Percentiles rank a stretch among this genome's conserved stretches.
phyloP scores from a whole-genome alignment of 371 early-diverging fungal species.

The Saksenaea vasiformis region DNA sequence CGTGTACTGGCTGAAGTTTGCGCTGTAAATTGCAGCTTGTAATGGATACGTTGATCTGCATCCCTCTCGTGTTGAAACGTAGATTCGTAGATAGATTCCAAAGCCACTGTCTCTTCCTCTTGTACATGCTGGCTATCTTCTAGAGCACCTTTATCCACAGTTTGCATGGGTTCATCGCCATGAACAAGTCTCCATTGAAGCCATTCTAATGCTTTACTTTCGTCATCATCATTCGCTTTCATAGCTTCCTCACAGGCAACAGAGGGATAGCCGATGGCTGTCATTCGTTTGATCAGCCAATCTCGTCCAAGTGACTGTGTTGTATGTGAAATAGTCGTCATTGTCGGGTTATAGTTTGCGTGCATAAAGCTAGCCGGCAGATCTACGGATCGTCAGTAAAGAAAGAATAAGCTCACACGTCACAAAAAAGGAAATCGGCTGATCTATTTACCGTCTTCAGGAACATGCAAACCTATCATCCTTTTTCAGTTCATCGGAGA shows the following conservation, averaged over 20 bases:
- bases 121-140: slow-evolving; percentile 43
- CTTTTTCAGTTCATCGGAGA: not conserved
- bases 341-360: slow-evolving; percentile 62
- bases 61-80: slow-evolving; percentile 21
- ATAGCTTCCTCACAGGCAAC: slow-evolving; percentile 52
- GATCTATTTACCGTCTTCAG: slow-evolving; percentile 69
- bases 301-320: slow-evolving; percentile 59
- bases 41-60: slow-evolving; percentile 19
- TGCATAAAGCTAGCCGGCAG: slow-evolving; percentile 66
- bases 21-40: slow-evolving; percentile 25
- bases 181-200: slow-evolving; percentile 45
- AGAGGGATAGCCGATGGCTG: slow-evolving; percentile 60
- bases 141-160: slow-evolving; percentile 34
- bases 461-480: slow-evolving; percentile 73
- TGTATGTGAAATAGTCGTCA: slow-evolving; percentile 61
- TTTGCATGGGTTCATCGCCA: slow-evolving; percentile 32
- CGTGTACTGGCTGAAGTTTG: slow-evolving; percentile 12
- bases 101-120: slow-evolving; percentile 59
- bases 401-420: not conserved
- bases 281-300: slow-evolving; percentile 66
- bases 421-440: not conserved
- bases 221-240: slow-evolving; percentile 44
- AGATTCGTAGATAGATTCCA: slow-evolving; percentile 71
- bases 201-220: slow-evolving; percentile 55
- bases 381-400: slow-evolving; percentile 35